Evolutionary conservation across 1,284 basidiomycete genomes (phyloP), one percentile per base, ranked within the genome.

Genomic region (Gyrodon tennesseensis): DNA sequence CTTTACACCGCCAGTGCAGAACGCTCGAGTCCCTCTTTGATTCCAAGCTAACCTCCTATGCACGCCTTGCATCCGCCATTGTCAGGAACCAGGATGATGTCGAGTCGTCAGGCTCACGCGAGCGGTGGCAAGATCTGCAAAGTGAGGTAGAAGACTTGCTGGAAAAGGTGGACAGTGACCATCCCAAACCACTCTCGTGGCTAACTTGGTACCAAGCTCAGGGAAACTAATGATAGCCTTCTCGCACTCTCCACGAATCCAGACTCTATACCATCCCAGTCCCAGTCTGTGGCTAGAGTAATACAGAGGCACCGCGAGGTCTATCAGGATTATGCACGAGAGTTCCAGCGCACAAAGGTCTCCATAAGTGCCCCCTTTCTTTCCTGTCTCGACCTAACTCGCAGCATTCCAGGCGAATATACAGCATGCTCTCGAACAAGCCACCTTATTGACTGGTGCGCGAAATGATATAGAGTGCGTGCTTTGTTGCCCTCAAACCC

Each of bases 381-480:
- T 65, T 53, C 46, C 34, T 19, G 18, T 49, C 52, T 59, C 4
- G 19, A 62, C 62, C 67, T 57, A 41, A 59, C 40, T 37, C 44
- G 56, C 34, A 56, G 11, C n/a, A 11, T 61, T 59, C 2, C 70
- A 93, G 92, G 79, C 83, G 39, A 94, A 92, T 75, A 87, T 95
- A n/a, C 85, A 93, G 71, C 83, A 88, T 65, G 93, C 94, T 1
- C 79, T 96, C 55, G 91, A 96, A 73, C 86, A 94, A 72, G 89
- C 90, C 3, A 96, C 94, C 76, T 80, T 99, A 23, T 81, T 99
- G 27, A 90, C 86, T 37, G 93, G 92, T n/a, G 95, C 98, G 4
- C 85, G 94, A 66, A 94, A 96, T 70, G 96, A 99, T 72, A 98
- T 98, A 69, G 90, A 94, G 94, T 96, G 69, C 63, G 89, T 82